Percentiles rank a stretch among this genome's conserved stretches.
Conservation (phyloP, 345 rosid genomes). For the Microthlaspi erraticum region DNA sequence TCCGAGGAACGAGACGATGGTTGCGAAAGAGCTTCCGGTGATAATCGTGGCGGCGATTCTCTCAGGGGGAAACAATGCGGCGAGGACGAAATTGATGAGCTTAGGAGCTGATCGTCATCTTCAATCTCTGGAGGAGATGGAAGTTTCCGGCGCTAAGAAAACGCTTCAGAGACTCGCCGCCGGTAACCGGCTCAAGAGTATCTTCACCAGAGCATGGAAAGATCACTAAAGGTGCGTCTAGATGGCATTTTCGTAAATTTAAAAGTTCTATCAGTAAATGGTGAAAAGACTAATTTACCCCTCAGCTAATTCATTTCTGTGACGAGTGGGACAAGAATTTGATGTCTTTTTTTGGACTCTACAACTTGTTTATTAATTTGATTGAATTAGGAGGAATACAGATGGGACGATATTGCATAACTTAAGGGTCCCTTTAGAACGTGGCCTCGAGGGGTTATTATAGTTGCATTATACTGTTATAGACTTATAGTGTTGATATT, state of each 20-base stretch:
- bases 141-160: constrained; percentile 68
- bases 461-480: background rate
- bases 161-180: constrained; percentile 69
- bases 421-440: constrained; percentile 1
- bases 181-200: constrained; percentile 62
- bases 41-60: constrained; percentile 57
- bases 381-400: background rate
- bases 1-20: constrained; percentile 58
- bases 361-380: background rate
- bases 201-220: constrained; percentile 74
- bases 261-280: background rate
- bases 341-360: background rate
- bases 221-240: constrained; percentile 49
- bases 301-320: background rate
- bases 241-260: background rate
- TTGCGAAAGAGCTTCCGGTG: constrained; percentile 62
- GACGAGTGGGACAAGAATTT: background rate
- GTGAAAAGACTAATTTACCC: background rate
- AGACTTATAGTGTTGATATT: background rate
- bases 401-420: background rate
- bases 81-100: constrained; percentile 57
- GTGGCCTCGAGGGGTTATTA: background rate
- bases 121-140: constrained; percentile 63
- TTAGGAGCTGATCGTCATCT: constrained; percentile 68
- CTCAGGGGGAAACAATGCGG: constrained; percentile 54